A percentile compares a stretch with the other conserved stretches of the same genome.
phyloP scores from a whole-genome alignment of 2,329 filamentous ascomycete genomes.

The Coniella vitis region DNA sequence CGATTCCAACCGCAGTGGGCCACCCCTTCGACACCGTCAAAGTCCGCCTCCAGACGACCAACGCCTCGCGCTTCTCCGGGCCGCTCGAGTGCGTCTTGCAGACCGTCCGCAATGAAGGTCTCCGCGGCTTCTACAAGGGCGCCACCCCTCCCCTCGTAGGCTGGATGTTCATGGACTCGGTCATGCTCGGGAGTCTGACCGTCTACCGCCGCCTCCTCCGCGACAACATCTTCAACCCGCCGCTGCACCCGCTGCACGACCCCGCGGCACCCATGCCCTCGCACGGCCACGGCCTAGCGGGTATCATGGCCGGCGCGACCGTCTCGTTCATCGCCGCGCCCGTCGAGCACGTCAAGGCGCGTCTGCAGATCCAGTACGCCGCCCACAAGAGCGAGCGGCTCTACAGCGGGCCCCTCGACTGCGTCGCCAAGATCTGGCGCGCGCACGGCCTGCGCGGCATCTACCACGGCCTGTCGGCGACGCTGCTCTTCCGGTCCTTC shows the following conservation, averaged over 20 bases:
- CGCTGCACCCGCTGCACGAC: constrained; percentile 28
- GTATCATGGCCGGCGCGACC: constrained; percentile 78
- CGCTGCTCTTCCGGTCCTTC: constrained; percentile 80
- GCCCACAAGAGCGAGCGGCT: constrained; percentile 68
- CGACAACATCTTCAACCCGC: constrained; percentile 66
- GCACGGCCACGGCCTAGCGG: constrained; percentile 80
- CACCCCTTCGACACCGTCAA: constrained; percentile 94
- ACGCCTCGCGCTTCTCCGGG: constrained; percentile 70
- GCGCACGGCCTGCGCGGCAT: constrained; percentile 71
- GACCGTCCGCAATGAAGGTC: constrained; percentile 79
- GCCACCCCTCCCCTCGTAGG: constrained; percentile 86
- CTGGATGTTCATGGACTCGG: constrained; percentile 92
- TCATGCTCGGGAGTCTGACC: constrained; percentile 87
- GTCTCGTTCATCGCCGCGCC: constrained; percentile 91
- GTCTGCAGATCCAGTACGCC: constrained; percentile 89
- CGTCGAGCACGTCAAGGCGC: constrained; percentile 85
- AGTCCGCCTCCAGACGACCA: constrained; percentile 85
- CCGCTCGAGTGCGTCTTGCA: constrained; percentile 79
- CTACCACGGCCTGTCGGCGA: constrained; percentile 80
- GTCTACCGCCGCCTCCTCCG: constrained; percentile 81
- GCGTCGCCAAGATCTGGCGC: constrained; percentile 60
- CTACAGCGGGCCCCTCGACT: constrained; percentile 85
- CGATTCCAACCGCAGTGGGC: constrained; percentile 38
- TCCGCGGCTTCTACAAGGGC: constrained; percentile 86
- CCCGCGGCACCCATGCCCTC: constrained; percentile 52